Evolutionary conservation across 1,284 basidiomycete genomes (phyloP).

Genomic region (Inonotus hispidus): DNA sequence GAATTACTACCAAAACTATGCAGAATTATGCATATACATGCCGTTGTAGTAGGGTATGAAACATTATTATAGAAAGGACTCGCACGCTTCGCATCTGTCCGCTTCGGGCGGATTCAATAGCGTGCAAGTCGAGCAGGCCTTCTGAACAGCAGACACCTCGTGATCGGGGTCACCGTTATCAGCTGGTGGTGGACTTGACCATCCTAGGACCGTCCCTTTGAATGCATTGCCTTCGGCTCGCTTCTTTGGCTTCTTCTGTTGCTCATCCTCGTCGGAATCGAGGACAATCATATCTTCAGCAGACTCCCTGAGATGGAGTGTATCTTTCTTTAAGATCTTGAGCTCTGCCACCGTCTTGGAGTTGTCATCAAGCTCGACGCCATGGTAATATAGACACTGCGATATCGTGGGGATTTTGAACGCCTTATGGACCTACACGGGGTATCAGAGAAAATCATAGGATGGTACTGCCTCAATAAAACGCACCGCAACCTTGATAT

Average conservation of each 20-base stretch:
- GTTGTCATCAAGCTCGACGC: slow-evolving; percentile 61
- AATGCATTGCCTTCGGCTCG: slow-evolving; percentile 66
- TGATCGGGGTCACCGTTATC: not conserved
- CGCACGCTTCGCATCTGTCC: slow-evolving; percentile 25
- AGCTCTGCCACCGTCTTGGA: slow-evolving; percentile 51
- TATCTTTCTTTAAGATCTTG: slow-evolving; percentile 58
- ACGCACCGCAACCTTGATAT: slow-evolving; percentile 67
- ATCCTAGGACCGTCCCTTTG: slow-evolving; percentile 63
- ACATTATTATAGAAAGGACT: slow-evolving; percentile 6
- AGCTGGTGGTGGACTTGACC: slow-evolving; percentile 14
- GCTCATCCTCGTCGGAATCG: slow-evolving; percentile 44
- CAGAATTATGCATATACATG: not conserved
- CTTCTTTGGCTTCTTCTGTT: slow-evolving; percentile 29
- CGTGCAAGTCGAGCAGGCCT: slow-evolving; percentile 26
- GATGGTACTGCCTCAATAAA: not conserved
- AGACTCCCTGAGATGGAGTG: slow-evolving; percentile 59
- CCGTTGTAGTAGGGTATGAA: not conserved
- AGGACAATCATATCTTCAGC: slow-evolving; percentile 49
- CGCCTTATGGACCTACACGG: slow-evolving; percentile 49
- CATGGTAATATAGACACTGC: slow-evolving; percentile 62
- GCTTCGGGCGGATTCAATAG: slow-evolving; percentile 23
- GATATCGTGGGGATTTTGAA: slow-evolving; percentile 66
- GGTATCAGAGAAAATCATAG: not conserved
- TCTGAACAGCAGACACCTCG: not conserved
- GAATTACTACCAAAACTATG: not conserved